Evolutionary conservation across 2,329 filamentous ascomycete species (phyloP).

Genomic region (Berkeleyomyces rouxiae): DNA sequence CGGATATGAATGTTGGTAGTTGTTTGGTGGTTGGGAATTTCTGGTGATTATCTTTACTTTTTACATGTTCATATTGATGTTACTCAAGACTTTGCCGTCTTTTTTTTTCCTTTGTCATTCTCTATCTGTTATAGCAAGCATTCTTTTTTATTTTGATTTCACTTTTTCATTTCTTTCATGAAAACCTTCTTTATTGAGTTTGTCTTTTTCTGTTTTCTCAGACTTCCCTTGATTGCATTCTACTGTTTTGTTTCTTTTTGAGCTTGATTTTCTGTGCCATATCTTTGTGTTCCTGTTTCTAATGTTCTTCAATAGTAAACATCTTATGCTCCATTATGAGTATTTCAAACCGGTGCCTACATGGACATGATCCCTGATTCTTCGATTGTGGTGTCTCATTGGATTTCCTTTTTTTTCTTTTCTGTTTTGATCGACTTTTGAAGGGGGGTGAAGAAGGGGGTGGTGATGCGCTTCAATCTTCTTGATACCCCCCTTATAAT

Average conservation of each 20-base stretch:
- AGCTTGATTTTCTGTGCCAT: neutral
- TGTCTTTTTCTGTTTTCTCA: neutral
- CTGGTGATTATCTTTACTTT: neutral
- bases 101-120: neutral
- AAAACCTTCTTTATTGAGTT: neutral
- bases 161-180: neutral
- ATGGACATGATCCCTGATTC: too few relatives aligned
- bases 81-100: neutral
- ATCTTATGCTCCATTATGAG: neutral
- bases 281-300: conserved; percentile 1
- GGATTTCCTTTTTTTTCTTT: neutral
- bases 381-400: neutral
- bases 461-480: neutral
- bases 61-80: neutral
- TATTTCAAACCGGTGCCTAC: neutral
- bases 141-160: neutral
- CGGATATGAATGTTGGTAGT: neutral
- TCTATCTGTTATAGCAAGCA: neutral
- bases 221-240: neutral
- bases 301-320: neutral
- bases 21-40: neutral
- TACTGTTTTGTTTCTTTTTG: neutral
- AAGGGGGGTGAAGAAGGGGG: neutral
- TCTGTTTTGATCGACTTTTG: neutral
- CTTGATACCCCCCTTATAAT: neutral